Percentiles rank a stretch among this genome's conserved stretches.
Evolutionary conservation across 192 early-diverging fungal species (phyloP).

Genomic region (Coemansia sp.): DNA sequence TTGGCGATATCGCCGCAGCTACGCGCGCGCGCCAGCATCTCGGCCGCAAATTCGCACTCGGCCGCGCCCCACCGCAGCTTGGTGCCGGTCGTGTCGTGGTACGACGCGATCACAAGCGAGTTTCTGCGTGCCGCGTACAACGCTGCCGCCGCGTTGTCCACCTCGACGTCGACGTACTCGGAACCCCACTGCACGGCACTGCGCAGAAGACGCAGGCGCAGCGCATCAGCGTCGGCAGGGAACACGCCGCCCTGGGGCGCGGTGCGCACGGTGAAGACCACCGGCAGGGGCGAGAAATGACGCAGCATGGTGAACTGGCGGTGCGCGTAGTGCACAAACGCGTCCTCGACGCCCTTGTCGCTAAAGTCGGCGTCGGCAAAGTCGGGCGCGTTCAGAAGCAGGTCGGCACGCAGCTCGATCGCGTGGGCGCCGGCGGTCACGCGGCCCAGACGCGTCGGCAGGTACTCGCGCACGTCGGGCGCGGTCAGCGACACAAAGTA

Average conservation of each 20-base stretch:
- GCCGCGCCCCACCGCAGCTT: slow-evolving; percentile 35
- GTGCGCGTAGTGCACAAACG: slow-evolving; percentile 66
- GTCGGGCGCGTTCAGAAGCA: slow-evolving; percentile 60
- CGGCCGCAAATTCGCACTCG: slow-evolving; percentile 38
- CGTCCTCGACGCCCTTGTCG: slow-evolving; percentile 9
- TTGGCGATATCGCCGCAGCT: slow-evolving; percentile 85
- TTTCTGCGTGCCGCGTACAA: slow-evolving; percentile 40
- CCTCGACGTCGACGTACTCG: slow-evolving; percentile 92
- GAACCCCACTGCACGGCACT: slow-evolving; percentile 82
- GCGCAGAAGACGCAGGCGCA: slow-evolving; percentile 65
- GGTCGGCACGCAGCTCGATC: slow-evolving; percentile 90
- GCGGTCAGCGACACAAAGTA: slow-evolving; percentile 90
- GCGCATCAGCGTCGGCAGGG: slow-evolving; percentile 59
- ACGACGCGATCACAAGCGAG: slow-evolving; percentile 81
- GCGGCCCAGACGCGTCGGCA: slow-evolving; percentile 57
- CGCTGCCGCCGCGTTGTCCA: slow-evolving; percentile 23
- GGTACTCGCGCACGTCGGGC: slow-evolving; percentile 59
- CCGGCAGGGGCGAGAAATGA: slow-evolving; percentile 65
- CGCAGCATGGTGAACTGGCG: slow-evolving; percentile 79
- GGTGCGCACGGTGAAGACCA: slow-evolving; percentile 93
- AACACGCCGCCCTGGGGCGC: slow-evolving; percentile 85
- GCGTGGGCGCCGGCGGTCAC: slow-evolving; percentile 82
- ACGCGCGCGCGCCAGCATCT: slow-evolving; percentile 53
- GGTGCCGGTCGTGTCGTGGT: slow-evolving; percentile 76
- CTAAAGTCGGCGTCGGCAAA: slow-evolving; percentile 26